Base-by-base conservation (phyloP, 805 yeast species). In the Ogataea neopini region DNA sequence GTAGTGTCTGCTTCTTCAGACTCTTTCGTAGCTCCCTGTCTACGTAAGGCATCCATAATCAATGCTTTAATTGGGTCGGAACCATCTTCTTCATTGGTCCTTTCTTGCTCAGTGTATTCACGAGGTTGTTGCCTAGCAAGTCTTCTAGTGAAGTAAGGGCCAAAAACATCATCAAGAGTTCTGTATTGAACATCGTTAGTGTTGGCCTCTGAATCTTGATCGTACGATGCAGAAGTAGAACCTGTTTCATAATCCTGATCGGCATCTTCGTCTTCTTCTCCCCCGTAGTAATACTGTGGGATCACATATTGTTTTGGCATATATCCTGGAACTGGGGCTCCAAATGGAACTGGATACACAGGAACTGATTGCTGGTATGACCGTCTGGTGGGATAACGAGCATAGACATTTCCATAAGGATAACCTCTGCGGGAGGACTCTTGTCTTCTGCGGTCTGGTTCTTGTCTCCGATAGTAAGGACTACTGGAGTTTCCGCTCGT, bases 91-190 rank as follows among this genome's bases (percentile, higher is more conserved):
- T 7, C 32, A 6, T 14, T 17, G 23, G 23, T 10, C 13, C 10
- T n/a, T 25, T 8, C 15, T 18, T n/a, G 18, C 10, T 20, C 36
- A 17, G 36, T 19, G 32, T 36, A 34, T 26, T 46, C 40, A 17
- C 41, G 14, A 19, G 50, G 51, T 23, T 37, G 47, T 17, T 37
- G 47, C n/a, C 40, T 44, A 19, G 47, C 15, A 4, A 33, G 43
- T 17, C 34, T 40, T 42, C 58, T 49, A 4, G 58, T 38, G 41
- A 52, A 52, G 29, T 54, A 54, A 3, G 56, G 56, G 13, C 54
- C 51, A 25, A 52, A 46, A 3, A 54, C 40, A 26, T 52, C 53
- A 15, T 48, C 54, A 10, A 50, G 32, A 7, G 47, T 32, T 30
- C 58, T 39, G 34, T 54, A 54, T 26, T 54, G 58, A 40, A 43